A percentile compares a stretch with the other conserved stretches of the same genome.
Evolutionary conservation across 2,329 filamentous ascomycete species (phyloP).

Genomic region (Ascocoryne sarcoides): DNA sequence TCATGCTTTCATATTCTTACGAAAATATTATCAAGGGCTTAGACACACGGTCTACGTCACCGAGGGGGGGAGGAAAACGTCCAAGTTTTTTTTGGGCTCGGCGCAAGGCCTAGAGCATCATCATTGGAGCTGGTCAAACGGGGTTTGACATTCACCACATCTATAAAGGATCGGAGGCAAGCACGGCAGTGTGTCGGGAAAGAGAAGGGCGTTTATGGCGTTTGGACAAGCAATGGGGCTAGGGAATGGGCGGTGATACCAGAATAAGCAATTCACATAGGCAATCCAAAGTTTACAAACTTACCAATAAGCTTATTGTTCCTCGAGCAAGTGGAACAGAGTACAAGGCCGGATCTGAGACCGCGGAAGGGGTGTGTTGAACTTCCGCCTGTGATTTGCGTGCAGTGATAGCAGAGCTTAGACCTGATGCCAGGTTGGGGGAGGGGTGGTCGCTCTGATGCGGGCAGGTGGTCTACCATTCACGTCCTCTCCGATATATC

Average conservation of each 20-base stretch:
- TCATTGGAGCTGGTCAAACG: conserved; percentile 16
- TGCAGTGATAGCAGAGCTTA: too few species aligned
- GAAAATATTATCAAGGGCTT: not conserved
- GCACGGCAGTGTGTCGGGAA: not conserved
- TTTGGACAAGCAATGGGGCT: conserved; percentile 11
- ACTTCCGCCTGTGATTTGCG: too few species aligned
- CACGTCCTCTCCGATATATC: not conserved
- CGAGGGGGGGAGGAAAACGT: conserved; percentile 15
- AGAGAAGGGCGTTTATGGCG: conserved; percentile 13
- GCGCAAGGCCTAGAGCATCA: conserved; percentile 25
- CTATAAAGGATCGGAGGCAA: conserved; percentile 6
- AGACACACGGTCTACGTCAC: not conserved
- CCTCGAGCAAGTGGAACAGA: conserved; percentile 3
- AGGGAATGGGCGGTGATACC: conserved; percentile 14
- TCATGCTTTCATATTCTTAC: not conserved
- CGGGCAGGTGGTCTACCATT: too few species aligned
- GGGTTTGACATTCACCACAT: conserved; percentile 12
- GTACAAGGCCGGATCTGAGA: conserved; percentile 12
- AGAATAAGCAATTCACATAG: conserved; percentile 17
- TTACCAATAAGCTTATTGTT: conserved; percentile 1
- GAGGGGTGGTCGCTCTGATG: not conserved
- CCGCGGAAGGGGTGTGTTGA: not conserved
- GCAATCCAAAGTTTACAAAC: conserved; percentile 7
- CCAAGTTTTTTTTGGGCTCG: conserved; percentile 20
- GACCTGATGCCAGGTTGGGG: too few species aligned